Evolutionary conservation across 768 basidiomycete species (phyloP).

Genomic region (Exidia glandulosa): DNA sequence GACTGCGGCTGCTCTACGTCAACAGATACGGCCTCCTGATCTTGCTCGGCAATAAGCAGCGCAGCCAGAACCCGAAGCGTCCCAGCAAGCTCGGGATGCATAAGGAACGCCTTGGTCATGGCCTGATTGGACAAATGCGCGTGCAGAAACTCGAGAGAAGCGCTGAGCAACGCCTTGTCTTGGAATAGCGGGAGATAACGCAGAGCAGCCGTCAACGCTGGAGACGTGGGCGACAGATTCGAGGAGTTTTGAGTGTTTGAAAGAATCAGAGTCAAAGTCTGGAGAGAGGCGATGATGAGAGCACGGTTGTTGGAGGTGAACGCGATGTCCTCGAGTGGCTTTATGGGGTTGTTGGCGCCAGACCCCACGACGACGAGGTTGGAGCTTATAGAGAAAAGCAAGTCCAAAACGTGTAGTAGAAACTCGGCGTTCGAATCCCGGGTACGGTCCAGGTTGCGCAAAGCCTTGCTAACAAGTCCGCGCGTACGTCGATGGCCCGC

Average conservation of each 20-base stretch:
- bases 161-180: constrained; percentile 60
- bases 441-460: constrained; percentile 48
- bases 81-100: constrained; percentile 57
- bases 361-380: constrained; percentile 29
- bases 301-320: constrained; percentile 59
- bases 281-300: constrained; percentile 56
- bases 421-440: constrained; percentile 65
- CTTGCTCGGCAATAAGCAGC: constrained; percentile 59
- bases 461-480: constrained; percentile 51
- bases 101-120: constrained; percentile 68
- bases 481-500: constrained; percentile 48
- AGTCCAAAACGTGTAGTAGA: constrained; percentile 57
- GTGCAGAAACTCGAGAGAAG: constrained; percentile 65
- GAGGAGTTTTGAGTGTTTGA: constrained; percentile 46
- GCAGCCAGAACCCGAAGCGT: constrained; percentile 58
- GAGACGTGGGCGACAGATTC: constrained; percentile 44
- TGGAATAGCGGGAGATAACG: constrained; percentile 62
- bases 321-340: constrained; percentile 43
- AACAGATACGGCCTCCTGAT: constrained; percentile 51
- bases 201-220: constrained; percentile 51
- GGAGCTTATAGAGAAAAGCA: constrained; percentile 52
- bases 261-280: constrained; percentile 49
- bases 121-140: constrained; percentile 61
- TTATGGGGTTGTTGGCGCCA: constrained; percentile 38
- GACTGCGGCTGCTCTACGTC: constrained; percentile 30